These are phyloP conservation scores for Tricholoma sp. DNA, from an alignment of 768 basidiomycete species.

Conservation along the genomic window DNA sequence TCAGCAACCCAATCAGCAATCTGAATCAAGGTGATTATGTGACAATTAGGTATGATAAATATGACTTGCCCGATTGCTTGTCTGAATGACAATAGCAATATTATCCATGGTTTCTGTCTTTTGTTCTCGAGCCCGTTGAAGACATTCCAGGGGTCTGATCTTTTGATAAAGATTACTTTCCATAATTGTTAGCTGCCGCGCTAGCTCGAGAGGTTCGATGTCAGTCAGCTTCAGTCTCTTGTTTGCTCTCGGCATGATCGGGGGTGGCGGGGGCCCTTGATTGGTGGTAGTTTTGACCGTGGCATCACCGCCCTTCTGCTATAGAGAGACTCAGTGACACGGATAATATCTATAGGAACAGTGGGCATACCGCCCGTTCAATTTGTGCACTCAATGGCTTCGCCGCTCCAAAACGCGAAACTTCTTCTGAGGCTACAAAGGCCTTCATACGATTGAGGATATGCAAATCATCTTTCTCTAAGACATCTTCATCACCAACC, in stretches of 20 bases:
- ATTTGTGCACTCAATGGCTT: constrained; percentile 72
- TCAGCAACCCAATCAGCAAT: constrained; percentile 94
- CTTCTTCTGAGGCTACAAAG: constrained; percentile 66
- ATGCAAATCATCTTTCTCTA: constrained; percentile 82
- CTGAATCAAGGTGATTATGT: constrained; percentile 29
- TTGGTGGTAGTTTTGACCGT: constrained; percentile 53
- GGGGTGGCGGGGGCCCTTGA: constrained; percentile 61
- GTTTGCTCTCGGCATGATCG: constrained; percentile 66
- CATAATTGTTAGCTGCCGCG: constrained; percentile 88
- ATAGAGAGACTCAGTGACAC: constrained; percentile 5
- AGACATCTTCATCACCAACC: constrained; percentile 76
- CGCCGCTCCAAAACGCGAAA: constrained; percentile 60
- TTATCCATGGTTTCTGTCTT: constrained; percentile 73
- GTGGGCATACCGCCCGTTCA: constrained; percentile 67
- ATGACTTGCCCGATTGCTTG: constrained; percentile 71
- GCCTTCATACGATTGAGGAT: constrained; percentile 80
- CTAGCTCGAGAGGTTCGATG: constrained; percentile 84
- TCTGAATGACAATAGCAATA: constrained; percentile 82
- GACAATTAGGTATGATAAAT: not conserved
- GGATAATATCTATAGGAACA: not conserved
- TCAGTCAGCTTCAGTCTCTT: constrained; percentile 81
- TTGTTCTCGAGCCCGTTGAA: constrained; percentile 77
- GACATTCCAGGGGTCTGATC: constrained; percentile 87
- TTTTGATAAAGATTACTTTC: constrained; percentile 84
- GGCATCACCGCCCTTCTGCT: constrained; percentile 51